These are phyloP conservation scores for Circinella minor DNA, from an alignment of 371 early-diverging fungal species.

Conservation along the genomic window DNA sequence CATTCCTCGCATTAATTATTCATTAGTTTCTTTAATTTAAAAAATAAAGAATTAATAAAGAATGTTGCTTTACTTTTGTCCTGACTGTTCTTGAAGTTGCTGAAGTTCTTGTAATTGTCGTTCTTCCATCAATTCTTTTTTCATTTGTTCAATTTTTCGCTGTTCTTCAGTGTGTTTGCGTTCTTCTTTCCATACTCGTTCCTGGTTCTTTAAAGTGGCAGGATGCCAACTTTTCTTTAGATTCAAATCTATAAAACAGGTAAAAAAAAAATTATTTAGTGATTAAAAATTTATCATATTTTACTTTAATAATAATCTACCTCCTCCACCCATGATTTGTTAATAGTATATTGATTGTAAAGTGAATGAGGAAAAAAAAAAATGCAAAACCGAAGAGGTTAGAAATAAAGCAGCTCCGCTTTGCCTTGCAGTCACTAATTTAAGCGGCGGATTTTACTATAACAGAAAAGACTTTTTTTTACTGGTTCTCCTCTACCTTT, in stretches of 20 bases:
- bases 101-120: constrained; percentile 86
- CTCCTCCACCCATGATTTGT: constrained; percentile 17
- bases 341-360: not conserved
- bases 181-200: constrained; percentile 92
- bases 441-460: not conserved
- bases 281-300: not conserved
- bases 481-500: not conserved
- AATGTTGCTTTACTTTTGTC: constrained; percentile 50
- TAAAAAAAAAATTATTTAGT: not conserved
- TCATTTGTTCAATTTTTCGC: constrained; percentile 85
- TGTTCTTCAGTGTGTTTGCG: constrained; percentile 84
- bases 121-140: constrained; percentile 92
- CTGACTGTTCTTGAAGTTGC: constrained; percentile 79
- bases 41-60: no score
- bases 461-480: not conserved
- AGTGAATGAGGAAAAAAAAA: not conserved
- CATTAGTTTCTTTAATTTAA: no score
- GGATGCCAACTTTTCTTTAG: constrained; percentile 99
- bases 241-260: constrained; percentile 51
- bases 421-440: not conserved
- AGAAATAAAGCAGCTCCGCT: not conserved
- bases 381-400: not conserved
- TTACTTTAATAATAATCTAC: not conserved
- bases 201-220: constrained; percentile 86
- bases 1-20: no score